Evolutionary conservation across 495 filamentous ascomycete species (phyloP).

Genomic region (Podospora anserina): DNA sequence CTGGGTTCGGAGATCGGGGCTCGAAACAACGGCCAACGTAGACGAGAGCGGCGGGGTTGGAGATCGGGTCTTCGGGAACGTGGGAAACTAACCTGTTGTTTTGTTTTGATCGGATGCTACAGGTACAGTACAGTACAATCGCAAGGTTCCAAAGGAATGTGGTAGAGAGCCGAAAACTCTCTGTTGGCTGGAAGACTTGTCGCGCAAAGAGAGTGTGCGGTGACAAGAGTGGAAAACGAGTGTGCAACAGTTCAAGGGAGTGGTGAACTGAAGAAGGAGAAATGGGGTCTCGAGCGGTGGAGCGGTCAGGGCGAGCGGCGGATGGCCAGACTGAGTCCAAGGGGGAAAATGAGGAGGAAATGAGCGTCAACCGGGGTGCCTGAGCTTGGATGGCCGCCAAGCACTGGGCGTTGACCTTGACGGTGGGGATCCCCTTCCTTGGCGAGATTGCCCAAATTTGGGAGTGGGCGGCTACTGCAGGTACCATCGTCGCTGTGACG

Average conservation of each 20-base stretch:
- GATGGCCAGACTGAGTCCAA: conserved; percentile 16
- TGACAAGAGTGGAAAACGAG: conserved; percentile 26
- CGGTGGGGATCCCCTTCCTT: conserved; percentile 29
- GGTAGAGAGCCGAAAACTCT: conserved; percentile 53
- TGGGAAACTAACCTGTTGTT: conserved; percentile 17
- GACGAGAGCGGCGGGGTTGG: neutral
- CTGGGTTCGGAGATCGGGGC: conserved; percentile 1
- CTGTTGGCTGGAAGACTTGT: conserved; percentile 45
- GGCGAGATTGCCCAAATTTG: conserved; percentile 33
- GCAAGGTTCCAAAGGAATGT: conserved; percentile 57
- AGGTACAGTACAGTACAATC: neutral
- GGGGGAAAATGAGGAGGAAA: conserved; percentile 37
- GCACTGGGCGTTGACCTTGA: conserved; percentile 15
- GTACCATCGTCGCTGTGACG: conserved; percentile 19
- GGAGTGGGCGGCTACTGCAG: conserved; percentile 28
- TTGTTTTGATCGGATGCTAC: neutral
- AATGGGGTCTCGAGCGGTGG: conserved; percentile 26
- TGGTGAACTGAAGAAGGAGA: conserved; percentile 27
- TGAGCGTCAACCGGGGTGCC: conserved; percentile 32
- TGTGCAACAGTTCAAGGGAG: conserved; percentile 32
- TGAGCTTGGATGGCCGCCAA: conserved; percentile 26
- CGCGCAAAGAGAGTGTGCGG: conserved; percentile 23
- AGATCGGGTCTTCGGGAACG: neutral
- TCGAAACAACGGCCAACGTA: neutral
- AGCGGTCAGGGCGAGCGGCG: conserved; percentile 23